phyloP scores from a whole-genome alignment of 768 basidiomycete genomes.

The Suillus alpinus region DNA sequence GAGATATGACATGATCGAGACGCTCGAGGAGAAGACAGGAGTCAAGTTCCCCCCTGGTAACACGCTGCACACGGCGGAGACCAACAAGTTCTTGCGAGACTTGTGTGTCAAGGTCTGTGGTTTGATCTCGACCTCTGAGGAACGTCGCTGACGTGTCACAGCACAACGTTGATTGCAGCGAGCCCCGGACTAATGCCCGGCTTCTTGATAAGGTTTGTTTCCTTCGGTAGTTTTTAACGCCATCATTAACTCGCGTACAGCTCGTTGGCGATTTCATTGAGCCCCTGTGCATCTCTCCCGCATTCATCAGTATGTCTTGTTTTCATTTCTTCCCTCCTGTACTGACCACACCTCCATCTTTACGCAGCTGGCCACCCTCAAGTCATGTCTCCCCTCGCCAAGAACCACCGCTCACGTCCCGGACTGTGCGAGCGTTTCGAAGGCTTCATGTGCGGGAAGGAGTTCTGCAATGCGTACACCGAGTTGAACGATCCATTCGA shows the following conservation, averaged over 20 bases:
- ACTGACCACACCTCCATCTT: constrained; percentile 6
- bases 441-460: constrained; percentile 96
- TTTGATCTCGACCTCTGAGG: not conserved
- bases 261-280: constrained; percentile 99
- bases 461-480: constrained; percentile 98
- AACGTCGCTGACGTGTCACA: constrained; percentile 25
- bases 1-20: constrained; percentile 97
- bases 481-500: constrained; percentile 99
- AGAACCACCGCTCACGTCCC: constrained; percentile 95
- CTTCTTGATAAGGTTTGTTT: constrained; percentile 83
- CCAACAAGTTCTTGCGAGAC: constrained; percentile 85
- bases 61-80: constrained; percentile 79
- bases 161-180: constrained; percentile 96
- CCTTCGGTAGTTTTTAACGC: not conserved
- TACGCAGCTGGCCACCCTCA: constrained; percentile 90
- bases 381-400: constrained; percentile 99
- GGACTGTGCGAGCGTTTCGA: constrained; percentile 99
- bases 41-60: constrained; percentile 94
- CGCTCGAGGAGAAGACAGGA: constrained; percentile 89
- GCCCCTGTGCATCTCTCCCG: constrained; percentile 90
- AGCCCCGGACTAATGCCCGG: constrained; percentile 92
- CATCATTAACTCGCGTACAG: constrained; percentile 33
- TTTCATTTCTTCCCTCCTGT: not conserved
- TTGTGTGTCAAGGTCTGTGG: constrained; percentile 74
- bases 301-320: constrained; percentile 76